Percentiles rank a stretch among this genome's conserved stretches.
These are phyloP conservation scores for Macrotyloma uniflorum DNA, from an alignment of 306 rosid species.

Conservation along the genomic window DNA sequence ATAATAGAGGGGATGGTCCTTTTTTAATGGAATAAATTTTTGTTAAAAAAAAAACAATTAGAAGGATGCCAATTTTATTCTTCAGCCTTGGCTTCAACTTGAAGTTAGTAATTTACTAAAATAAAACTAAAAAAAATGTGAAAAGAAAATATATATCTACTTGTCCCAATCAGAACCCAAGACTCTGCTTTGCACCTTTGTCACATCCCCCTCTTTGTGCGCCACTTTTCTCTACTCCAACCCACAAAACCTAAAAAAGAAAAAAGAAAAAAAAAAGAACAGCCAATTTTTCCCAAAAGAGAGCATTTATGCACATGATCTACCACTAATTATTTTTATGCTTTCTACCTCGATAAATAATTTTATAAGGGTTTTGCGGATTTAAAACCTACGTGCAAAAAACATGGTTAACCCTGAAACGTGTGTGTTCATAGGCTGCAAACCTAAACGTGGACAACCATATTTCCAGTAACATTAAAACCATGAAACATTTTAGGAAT, in stretches of 20 bases:
- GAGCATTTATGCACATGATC: slow-evolving; percentile 16
- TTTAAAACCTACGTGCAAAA: not conserved
- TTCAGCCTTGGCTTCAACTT: slow-evolving; percentile 47
- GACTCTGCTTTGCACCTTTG: slow-evolving; percentile 9
- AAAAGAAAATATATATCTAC: not conserved
- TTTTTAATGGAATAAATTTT: not conserved
- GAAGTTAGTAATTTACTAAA: slow-evolving; percentile 45
- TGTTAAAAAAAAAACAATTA: not conserved
- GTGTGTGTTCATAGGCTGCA: slow-evolving; percentile 16
- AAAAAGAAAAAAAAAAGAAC: not conserved
- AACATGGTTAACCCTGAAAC: not conserved
- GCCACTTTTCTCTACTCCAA: slow-evolving; percentile 3
- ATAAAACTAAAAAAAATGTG: not conserved
- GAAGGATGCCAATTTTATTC: slow-evolving; percentile 3
- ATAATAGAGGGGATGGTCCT: not conserved
- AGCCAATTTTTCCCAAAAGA: not conserved
- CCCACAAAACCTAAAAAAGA: not conserved
- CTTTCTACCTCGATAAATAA: not conserved
- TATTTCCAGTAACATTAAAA: slow-evolving; percentile 22
- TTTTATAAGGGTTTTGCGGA: not conserved
- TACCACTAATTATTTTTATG: not conserved
- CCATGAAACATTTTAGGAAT: slow-evolving; percentile 31
- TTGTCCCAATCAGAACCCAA: not conserved
- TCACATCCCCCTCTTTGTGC: not conserved
- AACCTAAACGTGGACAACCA: slow-evolving; percentile 3